Evolutionary conservation across 306 rosid species (phyloP).

Genomic region (Echinosophora koreensis): DNA sequence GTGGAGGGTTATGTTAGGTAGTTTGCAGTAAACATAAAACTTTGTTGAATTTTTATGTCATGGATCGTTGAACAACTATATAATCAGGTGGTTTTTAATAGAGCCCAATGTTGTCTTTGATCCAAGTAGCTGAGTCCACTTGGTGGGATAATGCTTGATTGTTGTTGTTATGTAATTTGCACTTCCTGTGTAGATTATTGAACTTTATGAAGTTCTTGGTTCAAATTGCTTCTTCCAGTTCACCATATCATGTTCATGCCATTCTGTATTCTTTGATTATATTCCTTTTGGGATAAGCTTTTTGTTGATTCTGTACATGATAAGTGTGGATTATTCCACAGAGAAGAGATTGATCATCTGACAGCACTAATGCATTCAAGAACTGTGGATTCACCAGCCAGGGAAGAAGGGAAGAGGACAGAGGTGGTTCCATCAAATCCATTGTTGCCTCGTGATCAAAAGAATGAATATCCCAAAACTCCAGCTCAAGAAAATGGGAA

Average conservation of each 20-base stretch:
- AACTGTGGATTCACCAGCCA: conserved; percentile 59
- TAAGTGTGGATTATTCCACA: conserved; percentile 49
- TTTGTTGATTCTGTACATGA: conserved; percentile 34
- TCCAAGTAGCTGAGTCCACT: not conserved
- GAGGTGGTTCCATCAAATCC: conserved; percentile 57
- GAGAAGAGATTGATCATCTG: conserved; percentile 87
- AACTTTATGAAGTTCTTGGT: conserved; percentile 19
- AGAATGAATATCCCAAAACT: conserved; percentile 52
- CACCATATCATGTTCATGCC: not conserved
- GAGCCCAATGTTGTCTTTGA: not conserved
- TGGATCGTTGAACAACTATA: not conserved
- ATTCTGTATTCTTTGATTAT: conserved; percentile 7
- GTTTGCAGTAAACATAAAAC: not conserved
- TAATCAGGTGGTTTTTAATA: not conserved
- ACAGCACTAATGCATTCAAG: conserved; percentile 80
- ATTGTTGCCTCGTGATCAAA: conserved; percentile 45
- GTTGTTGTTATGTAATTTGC: conserved; percentile 14
- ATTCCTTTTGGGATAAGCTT: conserved; percentile 2
- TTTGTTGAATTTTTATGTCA: conserved; percentile 4
- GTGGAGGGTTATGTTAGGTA: no score
- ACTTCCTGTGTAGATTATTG: conserved; percentile 9
- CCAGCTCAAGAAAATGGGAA: conserved; percentile 57
- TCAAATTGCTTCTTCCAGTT: conserved; percentile 15
- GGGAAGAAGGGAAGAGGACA: conserved; percentile 53
- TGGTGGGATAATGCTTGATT: conserved; percentile 29